phyloP scores from a whole-genome alignment of 2,329 filamentous ascomycete species.

The Lachnellula cervina region DNA sequence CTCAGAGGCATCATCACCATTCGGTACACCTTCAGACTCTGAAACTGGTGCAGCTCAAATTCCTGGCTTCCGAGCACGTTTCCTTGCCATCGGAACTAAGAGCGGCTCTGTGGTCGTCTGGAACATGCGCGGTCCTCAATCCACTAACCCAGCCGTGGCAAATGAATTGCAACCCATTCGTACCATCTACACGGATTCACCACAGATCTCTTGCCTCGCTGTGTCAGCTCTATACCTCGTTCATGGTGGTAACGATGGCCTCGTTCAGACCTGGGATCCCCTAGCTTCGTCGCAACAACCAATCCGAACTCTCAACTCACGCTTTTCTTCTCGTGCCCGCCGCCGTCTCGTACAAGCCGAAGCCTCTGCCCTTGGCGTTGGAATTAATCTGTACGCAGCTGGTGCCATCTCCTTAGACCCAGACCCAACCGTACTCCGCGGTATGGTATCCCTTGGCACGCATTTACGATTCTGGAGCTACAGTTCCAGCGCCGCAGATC shows the following conservation, averaged over 20 bases:
- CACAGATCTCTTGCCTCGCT: constrained; percentile 76
- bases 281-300: constrained; percentile 74
- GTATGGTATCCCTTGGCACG: constrained; percentile 80
- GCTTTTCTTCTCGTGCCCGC: constrained; percentile 75
- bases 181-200: constrained; percentile 84
- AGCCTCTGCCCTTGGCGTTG: constrained; percentile 60
- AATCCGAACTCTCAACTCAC: constrained; percentile 80
- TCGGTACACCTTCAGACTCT: constrained; percentile 23
- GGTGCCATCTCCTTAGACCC: constrained; percentile 83
- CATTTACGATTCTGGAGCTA: constrained; percentile 92
- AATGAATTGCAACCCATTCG: constrained; percentile 68
- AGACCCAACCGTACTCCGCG: constrained; percentile 77
- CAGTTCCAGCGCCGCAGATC: constrained; percentile 71
- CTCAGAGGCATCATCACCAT: constrained; percentile 23
- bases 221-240: constrained; percentile 83
- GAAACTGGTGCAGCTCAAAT: constrained; percentile 50
- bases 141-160: constrained; percentile 47
- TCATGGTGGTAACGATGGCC: constrained; percentile 88
- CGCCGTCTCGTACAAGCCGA: constrained; percentile 66
- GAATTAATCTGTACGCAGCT: constrained; percentile 74
- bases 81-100: constrained; percentile 76
- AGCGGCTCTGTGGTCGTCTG: constrained; percentile 74
- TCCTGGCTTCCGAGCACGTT: constrained; percentile 77
- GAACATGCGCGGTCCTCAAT: constrained; percentile 68
- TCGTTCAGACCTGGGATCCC: constrained; percentile 97